Percentiles rank a stretch among this genome's conserved stretches.
These are phyloP conservation scores for Mycena alexandri DNA, from an alignment of 768 basidiomycete species.

Conservation along the genomic window DNA sequence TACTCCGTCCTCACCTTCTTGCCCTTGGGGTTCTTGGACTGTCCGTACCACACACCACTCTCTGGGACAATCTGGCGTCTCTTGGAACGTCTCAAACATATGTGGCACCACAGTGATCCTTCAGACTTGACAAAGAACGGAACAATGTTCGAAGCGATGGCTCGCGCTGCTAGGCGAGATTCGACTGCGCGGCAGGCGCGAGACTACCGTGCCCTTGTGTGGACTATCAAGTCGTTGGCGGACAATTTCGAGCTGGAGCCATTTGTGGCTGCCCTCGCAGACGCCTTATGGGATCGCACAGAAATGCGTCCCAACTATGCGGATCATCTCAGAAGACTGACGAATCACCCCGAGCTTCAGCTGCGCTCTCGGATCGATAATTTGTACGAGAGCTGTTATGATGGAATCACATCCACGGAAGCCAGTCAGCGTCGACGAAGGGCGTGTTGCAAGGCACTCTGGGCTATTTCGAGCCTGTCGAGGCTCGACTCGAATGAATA, in stretches of 20 bases:
- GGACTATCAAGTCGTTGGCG: constrained; percentile 1
- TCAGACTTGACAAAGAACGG: neutral
- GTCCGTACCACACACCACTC: constrained; percentile 7
- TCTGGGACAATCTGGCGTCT: neutral
- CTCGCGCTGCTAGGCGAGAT: neutral
- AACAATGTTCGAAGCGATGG: constrained; percentile 2
- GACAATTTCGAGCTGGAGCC: constrained; percentile 9
- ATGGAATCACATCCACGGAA: neutral
- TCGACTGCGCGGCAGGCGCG: neutral
- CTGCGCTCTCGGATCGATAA: neutral
- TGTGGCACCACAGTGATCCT: neutral
- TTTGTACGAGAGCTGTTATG: neutral
- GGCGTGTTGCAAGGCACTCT: neutral
- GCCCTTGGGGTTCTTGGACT: neutral
- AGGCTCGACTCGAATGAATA: neutral
- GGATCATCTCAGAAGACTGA: neutral
- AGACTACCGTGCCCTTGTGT: neutral
- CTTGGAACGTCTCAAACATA: neutral
- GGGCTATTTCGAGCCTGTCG: neutral
- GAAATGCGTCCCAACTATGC: neutral
- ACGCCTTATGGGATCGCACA: neutral
- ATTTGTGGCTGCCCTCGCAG: neutral
- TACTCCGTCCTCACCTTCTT: constrained; percentile 17
- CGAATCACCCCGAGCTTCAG: neutral
- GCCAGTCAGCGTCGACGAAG: neutral